phyloP scores from a whole-genome alignment of 768 basidiomycete genomes.

The Hypsizygus marmoreus region DNA sequence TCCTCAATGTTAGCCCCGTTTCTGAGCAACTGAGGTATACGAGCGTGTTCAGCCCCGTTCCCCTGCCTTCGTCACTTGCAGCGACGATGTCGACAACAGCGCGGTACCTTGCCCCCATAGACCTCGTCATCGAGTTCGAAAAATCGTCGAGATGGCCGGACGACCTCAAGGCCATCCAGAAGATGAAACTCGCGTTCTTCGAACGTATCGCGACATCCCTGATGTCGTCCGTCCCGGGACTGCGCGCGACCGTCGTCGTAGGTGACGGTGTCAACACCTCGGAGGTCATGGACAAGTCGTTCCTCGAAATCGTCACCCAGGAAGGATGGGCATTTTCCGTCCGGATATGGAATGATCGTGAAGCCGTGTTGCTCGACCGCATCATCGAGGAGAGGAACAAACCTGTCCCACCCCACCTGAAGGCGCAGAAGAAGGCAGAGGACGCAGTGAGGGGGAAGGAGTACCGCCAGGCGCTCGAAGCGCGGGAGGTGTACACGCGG shows the following conservation, averaged over 20 bases:
- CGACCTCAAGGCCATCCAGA: slow-evolving; percentile 88
- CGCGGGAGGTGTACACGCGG: slow-evolving; percentile 61
- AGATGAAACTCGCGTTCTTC: slow-evolving; percentile 91
- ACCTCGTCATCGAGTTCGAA: slow-evolving; percentile 86
- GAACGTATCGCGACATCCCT: slow-evolving; percentile 74
- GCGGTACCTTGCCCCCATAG: slow-evolving; percentile 68
- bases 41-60: slow-evolving; percentile 77
- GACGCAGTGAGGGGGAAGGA: slow-evolving; percentile 45
- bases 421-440: slow-evolving; percentile 19
- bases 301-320: slow-evolving; percentile 75
- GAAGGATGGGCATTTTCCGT: slow-evolving; percentile 88
- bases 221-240: slow-evolving; percentile 49
- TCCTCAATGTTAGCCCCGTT: slow-evolving; percentile 74
- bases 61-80: slow-evolving; percentile 57
- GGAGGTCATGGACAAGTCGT: slow-evolving; percentile 66
- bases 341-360: slow-evolving; percentile 86
- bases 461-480: slow-evolving; percentile 55
- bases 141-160: slow-evolving; percentile 94
- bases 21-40: slow-evolving; percentile 83
- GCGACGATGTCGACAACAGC: slow-evolving; percentile 58
- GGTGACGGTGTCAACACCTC: slow-evolving; percentile 48
- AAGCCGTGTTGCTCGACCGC: slow-evolving; percentile 75
- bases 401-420: slow-evolving; percentile 39
- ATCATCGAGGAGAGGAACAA: slow-evolving; percentile 51
- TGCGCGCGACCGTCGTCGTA: slow-evolving; percentile 61